Base-by-base conservation (phyloP, 1,284 basidiomycete species). In the Pholiota adiposa region DNA sequence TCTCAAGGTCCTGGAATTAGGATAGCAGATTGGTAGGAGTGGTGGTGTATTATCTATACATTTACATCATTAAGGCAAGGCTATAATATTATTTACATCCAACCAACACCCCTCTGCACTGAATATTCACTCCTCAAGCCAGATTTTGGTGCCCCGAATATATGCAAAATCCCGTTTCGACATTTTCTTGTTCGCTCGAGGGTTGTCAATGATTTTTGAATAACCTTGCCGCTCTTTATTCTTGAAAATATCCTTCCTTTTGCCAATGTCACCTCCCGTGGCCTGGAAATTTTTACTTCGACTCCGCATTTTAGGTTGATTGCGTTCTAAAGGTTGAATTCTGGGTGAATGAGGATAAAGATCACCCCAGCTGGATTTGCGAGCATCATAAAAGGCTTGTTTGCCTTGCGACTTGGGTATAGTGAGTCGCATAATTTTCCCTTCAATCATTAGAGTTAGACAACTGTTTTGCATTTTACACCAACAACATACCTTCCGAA, bases 351-450 rank as follows among this genome's bases (percentile, higher is more conserved):
- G 96, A 3, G 97, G 97, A 76, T 97, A 98, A 11, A 94, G 80
- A 72, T 99, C 97, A 11, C 97, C 97, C 95, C 96, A 98, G 19
- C 76, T 79, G 0, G 92, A 87, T 76, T 98, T 98, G 48, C 97
- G 88, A 1, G 96, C 96, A 72, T 99, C 97, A 69, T 98, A 96
- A 72, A 90, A 99, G 0, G 88, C 84, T 71, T 98, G 96, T 72
- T 94, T 96, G 7, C 96, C 96, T 74, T 96, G 93, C 0, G 94
- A 96, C 69, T 89, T 94, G 1, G 96, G 90, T 44, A 97, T 88
- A 1, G 92, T 97, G 73, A 97, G 81, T 3, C 97, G 89, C 82
- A 96, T 89, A 58, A 98, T 91, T 73, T 93, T 88, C 31, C 92
- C 95, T 96, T 69, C 27, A 60, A 55, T 31, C 61, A 51, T 51